A percentile compares a stretch with the other conserved stretches of the same genome.
Evolutionary conservation across 148 eudicot genomes (phyloP).

Genomic region (Nepenthes gracilis): DNA sequence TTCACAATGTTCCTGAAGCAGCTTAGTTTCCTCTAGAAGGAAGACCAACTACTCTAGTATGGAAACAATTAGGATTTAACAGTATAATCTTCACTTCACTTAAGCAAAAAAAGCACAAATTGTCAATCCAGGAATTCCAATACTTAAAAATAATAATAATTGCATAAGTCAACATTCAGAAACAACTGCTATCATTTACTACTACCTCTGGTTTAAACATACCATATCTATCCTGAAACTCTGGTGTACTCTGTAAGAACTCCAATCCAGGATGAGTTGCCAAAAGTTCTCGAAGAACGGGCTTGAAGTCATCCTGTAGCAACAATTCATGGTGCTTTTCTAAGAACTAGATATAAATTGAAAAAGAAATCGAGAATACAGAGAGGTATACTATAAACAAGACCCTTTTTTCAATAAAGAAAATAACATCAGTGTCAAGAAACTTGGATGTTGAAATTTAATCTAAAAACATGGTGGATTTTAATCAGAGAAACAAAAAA

Average conservation of each 20-base stretch:
- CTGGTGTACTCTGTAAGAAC: constrained; percentile 87
- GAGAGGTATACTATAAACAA: constrained; percentile 1
- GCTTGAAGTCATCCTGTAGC: constrained; percentile 78
- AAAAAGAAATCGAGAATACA: background rate
- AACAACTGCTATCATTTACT: no score
- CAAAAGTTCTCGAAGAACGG: constrained; percentile 82
- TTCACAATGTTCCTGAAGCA: no score
- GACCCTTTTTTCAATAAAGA: background rate
- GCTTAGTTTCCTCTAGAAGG: no score
- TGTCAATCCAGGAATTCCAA: no score
- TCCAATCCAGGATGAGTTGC: constrained; percentile 94
- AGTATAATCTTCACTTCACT: no score
- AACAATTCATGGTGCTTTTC: background rate
- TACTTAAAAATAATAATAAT: no score
- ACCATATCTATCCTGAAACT: constrained; percentile 98
- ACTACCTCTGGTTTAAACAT: background rate
- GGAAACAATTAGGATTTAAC: no score
- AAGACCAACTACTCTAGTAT: no score
- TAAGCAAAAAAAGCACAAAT: no score
- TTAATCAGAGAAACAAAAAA: background rate
- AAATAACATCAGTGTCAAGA: no score
- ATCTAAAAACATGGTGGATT: background rate
- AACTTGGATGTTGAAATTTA: background rate
- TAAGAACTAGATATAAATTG: background rate
- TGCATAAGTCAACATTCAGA: no score